These are phyloP conservation scores for Trichocladium uniseriatum DNA, from an alignment of 495 filamentous ascomycete species.

Conservation along the genomic window DNA sequence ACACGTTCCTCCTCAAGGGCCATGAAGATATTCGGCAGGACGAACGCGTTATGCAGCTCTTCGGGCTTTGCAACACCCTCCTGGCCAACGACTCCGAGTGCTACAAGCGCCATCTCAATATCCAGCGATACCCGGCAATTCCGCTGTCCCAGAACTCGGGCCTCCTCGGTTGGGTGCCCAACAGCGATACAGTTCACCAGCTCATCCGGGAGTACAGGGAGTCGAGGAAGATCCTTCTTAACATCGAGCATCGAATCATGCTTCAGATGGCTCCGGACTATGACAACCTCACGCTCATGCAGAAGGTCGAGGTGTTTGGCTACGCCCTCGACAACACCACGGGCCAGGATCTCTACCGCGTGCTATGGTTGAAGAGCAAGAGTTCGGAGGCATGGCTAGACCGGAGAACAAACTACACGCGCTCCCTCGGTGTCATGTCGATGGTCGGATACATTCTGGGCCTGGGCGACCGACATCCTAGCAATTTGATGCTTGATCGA, in stretches of 20 bases:
- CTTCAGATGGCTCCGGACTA: conserved; percentile 99
- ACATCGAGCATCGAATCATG: conserved; percentile 99
- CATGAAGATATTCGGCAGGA: conserved; percentile 98
- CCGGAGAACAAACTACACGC: conserved; percentile 92
- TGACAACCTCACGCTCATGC: conserved; percentile 96
- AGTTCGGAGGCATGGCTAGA: conserved; percentile 97
- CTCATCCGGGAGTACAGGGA: conserved; percentile 96
- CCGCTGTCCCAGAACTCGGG: conserved; percentile 93
- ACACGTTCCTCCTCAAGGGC: conserved; percentile 86
- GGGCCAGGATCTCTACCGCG: conserved; percentile 94
- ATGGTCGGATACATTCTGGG: conserved; percentile 99
- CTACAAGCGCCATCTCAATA: conserved; percentile 92
- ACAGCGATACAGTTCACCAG: conserved; percentile 93
- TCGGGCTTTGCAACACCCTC: conserved; percentile 91
- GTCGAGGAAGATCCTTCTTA: conserved; percentile 89
- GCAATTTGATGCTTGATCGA: conserved; percentile 92
- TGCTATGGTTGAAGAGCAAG: conserved; percentile 97
- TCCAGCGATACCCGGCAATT: conserved; percentile 89
- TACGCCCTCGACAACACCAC: conserved; percentile 99
- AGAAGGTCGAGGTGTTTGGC: conserved; percentile 98
- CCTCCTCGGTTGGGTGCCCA: conserved; percentile 92
- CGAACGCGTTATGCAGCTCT: conserved; percentile 98
- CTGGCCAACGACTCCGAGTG: conserved; percentile 86
- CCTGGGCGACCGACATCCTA: conserved; percentile 90
- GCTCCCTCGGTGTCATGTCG: conserved; percentile 97